phyloP scores from a whole-genome alignment of 352 stramenopile genomes.

The Globisporangium perplexum region DNA sequence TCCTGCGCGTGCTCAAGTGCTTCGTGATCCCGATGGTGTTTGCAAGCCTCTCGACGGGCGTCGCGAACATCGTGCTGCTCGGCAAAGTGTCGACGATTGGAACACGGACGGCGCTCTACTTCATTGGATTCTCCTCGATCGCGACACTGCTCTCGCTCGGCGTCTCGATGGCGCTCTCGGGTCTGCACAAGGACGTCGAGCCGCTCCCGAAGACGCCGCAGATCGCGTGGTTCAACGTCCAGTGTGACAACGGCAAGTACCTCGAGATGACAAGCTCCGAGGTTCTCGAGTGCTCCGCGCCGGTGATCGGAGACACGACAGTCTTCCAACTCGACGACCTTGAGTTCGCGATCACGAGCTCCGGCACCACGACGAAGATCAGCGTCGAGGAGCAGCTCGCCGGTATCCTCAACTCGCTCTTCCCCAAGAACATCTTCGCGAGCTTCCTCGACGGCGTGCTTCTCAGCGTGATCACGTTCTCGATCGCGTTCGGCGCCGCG shows the following conservation, averaged over 20 bases:
- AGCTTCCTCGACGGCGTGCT: constrained; percentile 47
- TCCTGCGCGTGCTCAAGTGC: constrained; percentile 43
- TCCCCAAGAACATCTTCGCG: constrained; percentile 52
- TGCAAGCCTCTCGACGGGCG: constrained; percentile 46
- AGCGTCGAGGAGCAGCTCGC: constrained; percentile 48
- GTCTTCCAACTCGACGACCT: constrained; percentile 45
- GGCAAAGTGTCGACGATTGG: constrained; percentile 60
- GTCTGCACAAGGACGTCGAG: constrained; percentile 17
- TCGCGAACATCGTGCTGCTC: constrained; percentile 59
- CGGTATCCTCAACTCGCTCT: constrained; percentile 45
- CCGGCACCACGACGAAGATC: constrained; percentile 24
- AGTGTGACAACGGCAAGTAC: constrained; percentile 34
- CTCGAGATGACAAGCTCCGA: constrained; percentile 23
- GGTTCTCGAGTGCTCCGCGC: constrained; percentile 18
- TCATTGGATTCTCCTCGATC: constrained; percentile 32
- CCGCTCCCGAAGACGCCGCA: background rate
- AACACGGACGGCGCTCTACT: constrained; percentile 43
- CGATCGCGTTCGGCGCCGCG: constrained; percentile 53
- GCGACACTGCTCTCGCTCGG: constrained; percentile 30
- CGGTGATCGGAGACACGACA: constrained; percentile 18
- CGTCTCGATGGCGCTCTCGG: constrained; percentile 36
- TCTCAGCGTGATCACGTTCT: constrained; percentile 59
- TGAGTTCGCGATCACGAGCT: constrained; percentile 11
- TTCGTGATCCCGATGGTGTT: constrained; percentile 69
- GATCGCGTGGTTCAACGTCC: constrained; percentile 16